phyloP scores from a whole-genome alignment of 2,329 filamentous ascomycete species.

The Nigrograna mackinnonii region DNA sequence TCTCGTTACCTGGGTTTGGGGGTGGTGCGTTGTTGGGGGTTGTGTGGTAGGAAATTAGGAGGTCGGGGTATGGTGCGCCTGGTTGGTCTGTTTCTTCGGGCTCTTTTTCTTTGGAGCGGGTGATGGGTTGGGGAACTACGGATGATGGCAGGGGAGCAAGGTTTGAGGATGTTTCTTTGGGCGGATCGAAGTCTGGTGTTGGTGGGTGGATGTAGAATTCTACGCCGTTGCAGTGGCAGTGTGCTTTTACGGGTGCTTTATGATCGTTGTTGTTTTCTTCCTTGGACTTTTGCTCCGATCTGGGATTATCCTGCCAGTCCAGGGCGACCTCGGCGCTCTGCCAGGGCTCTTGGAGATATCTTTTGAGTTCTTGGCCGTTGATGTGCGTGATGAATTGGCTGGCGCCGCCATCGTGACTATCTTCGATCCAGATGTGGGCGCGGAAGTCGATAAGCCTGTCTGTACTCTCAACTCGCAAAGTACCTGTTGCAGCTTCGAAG shows the following conservation, averaged over 20 bases:
- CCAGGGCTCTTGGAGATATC: constrained; percentile 22
- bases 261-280: constrained; percentile 7
- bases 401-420: constrained; percentile 58
- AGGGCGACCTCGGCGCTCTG: constrained; percentile 13
- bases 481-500: constrained; percentile 48
- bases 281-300: background rate
- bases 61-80: constrained; percentile 50
- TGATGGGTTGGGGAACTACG: constrained; percentile 49
- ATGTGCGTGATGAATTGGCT: constrained; percentile 49
- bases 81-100: constrained; percentile 30
- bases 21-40: background rate
- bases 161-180: constrained; percentile 14
- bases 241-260: constrained; percentile 32
- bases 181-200: background rate
- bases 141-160: constrained; percentile 51
- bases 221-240: constrained; percentile 53
- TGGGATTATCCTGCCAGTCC: constrained; percentile 23
- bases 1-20: constrained; percentile 13
- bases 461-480: constrained; percentile 34
- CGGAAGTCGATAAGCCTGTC: constrained; percentile 31
- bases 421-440: constrained; percentile 52
- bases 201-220: constrained; percentile 43
- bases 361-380: constrained; percentile 22
- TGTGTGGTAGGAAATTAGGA: constrained; percentile 21
- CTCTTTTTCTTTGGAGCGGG: constrained; percentile 26